These are phyloP conservation scores for Suillus sp. DNA, from an alignment of 768 basidiomycete species.

Conservation along the genomic window DNA sequence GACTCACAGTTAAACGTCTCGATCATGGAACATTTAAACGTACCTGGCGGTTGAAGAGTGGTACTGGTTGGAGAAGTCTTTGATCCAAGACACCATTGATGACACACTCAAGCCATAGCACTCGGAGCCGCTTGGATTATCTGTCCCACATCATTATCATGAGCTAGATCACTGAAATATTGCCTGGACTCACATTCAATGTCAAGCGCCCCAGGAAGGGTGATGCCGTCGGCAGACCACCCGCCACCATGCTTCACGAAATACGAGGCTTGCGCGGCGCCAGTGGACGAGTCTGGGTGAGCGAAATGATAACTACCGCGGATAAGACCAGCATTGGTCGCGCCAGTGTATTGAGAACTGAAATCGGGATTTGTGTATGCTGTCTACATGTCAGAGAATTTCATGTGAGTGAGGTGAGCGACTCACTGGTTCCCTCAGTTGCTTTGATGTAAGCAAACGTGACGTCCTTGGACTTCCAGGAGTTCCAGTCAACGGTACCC, in stretches of 20 bases:
- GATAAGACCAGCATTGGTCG: constrained; percentile 36
- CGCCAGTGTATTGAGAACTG: constrained; percentile 39
- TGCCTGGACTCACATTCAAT: constrained; percentile 35
- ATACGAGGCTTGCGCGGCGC: constrained; percentile 39
- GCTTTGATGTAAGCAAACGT: constrained; percentile 61
- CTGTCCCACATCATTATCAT: constrained; percentile 26
- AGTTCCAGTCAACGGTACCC: constrained; percentile 47
- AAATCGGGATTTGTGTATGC: constrained; percentile 40
- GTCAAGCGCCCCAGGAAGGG: constrained; percentile 41
- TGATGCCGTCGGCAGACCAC: constrained; percentile 40
- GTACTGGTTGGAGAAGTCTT: constrained; percentile 58
- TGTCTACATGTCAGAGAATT: constrained; percentile 12
- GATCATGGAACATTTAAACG: constrained; percentile 9
- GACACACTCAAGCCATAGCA: constrained; percentile 54
- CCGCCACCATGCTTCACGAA: constrained; percentile 40
- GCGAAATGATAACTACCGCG: constrained; percentile 42
- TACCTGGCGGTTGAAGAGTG: constrained; percentile 46
- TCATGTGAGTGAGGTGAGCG: not conserved
- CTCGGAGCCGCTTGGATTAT: constrained; percentile 48
- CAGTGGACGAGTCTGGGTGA: constrained; percentile 33
- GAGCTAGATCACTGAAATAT: not conserved
- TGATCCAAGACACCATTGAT: constrained; percentile 58
- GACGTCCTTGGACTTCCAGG: constrained; percentile 50
- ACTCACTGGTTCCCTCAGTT: constrained; percentile 53
- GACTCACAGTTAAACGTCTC: not conserved